phyloP scores from a whole-genome alignment of 345 rosid species.

The Zanthoxylum bungeanum region DNA sequence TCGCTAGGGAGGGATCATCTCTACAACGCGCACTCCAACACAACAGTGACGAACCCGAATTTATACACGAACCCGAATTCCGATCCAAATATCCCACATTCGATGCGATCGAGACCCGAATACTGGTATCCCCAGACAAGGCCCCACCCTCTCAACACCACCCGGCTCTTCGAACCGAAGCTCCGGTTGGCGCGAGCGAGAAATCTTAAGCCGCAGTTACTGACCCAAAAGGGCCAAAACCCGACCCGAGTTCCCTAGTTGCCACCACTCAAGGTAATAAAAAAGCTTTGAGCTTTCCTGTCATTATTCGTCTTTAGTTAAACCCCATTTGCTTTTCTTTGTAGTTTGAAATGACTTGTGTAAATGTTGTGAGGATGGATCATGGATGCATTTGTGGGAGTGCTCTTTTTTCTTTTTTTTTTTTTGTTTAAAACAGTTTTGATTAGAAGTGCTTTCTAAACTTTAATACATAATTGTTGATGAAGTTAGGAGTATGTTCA shows the following conservation, averaged over 20 bases:
- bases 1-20: constrained; percentile 56
- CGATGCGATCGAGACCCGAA: constrained; percentile 26
- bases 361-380: not conserved
- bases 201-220: constrained; percentile 17
- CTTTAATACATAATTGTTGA: not conserved
- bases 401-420: no score
- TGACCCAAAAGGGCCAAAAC: constrained; percentile 4
- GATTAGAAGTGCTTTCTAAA: not conserved
- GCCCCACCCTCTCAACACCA: not conserved
- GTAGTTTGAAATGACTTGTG: not conserved
- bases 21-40: constrained; percentile 41
- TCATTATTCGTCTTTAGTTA: no score
- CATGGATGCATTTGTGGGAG: not conserved
- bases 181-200: constrained; percentile 59
- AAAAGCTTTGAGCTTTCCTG: not conserved
- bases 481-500: not conserved
- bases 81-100: not conserved
- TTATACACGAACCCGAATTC: not conserved
- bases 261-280: constrained; percentile 40
- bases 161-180: constrained; percentile 25
- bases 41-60: constrained; percentile 38
- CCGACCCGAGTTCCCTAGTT: constrained; percentile 11
- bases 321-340: not conserved
- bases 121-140: not conserved
- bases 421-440: not conserved